Percentiles rank a stretch among this genome's conserved stretches.
phyloP scores from a whole-genome alignment of 768 basidiomycete species.

The Boletus subparvulus region DNA sequence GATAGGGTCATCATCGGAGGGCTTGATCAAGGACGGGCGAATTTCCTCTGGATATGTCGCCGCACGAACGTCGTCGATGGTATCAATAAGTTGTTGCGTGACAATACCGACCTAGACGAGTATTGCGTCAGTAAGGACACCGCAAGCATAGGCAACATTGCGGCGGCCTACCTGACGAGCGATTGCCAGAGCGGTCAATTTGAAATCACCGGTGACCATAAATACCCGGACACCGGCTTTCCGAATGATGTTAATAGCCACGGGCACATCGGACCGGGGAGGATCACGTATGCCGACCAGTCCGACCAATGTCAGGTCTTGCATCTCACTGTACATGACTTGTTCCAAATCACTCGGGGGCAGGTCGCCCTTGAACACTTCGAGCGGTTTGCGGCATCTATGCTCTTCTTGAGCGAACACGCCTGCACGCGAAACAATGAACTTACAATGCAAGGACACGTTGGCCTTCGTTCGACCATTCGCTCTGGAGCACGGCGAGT shows the following conservation, averaged over 20 bases:
- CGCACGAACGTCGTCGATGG: constrained; percentile 29
- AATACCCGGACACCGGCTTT: constrained; percentile 53
- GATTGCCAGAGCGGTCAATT: constrained; percentile 52
- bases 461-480: constrained; percentile 50
- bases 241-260: constrained; percentile 46
- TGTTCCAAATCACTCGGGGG: constrained; percentile 35
- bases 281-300: constrained; percentile 57
- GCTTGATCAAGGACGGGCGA: constrained; percentile 32
- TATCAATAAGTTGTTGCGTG: constrained; percentile 38
- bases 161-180: constrained; percentile 38
- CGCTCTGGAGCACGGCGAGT: constrained; percentile 33
- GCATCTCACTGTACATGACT: constrained; percentile 38
- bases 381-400: constrained; percentile 33
- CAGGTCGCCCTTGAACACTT: constrained; percentile 26
- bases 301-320: constrained; percentile 47
- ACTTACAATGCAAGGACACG: constrained; percentile 50
- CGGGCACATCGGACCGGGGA: constrained; percentile 49
- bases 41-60: constrained; percentile 19
- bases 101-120: constrained; percentile 41
- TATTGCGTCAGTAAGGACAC: constrained; percentile 2
- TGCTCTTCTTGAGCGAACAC: neutral
- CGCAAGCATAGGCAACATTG: constrained; percentile 6
- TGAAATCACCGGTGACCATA: constrained; percentile 60
- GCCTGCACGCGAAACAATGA: neutral
- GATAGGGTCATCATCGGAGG: constrained; percentile 37